Evolutionary conservation across 345 rosid genomes (phyloP).

Genomic region (Turritis glabra): DNA sequence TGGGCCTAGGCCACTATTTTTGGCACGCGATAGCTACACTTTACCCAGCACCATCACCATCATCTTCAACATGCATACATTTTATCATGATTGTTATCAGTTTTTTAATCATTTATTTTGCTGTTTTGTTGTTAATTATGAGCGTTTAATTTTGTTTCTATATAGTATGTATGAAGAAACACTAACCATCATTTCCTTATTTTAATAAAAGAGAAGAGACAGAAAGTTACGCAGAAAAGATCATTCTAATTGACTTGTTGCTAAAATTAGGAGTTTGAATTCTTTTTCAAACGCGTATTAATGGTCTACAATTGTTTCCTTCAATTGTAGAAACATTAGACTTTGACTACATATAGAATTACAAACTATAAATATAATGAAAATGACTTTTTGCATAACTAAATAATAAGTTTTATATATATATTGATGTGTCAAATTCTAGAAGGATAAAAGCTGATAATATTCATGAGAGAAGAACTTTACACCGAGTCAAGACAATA

Average conservation of each 20-base stretch:
- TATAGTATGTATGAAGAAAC: neutral
- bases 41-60: slow-evolving; percentile 45
- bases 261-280: neutral
- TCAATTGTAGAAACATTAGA: slow-evolving; percentile 12
- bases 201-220: neutral
- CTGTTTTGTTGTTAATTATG: slow-evolving; percentile 14
- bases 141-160: slow-evolving; percentile 1
- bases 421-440: neutral
- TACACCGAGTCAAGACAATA: neutral
- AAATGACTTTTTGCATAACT: neutral
- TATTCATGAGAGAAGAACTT: neutral
- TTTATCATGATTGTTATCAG: slow-evolving; percentile 23
- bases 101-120: slow-evolving; percentile 1
- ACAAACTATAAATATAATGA: slow-evolving; percentile 8
- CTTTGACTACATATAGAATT: neutral
- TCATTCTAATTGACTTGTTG: neutral
- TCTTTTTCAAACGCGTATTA: neutral
- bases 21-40: slow-evolving; percentile 42
- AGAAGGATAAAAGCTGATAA: slow-evolving; percentile 15
- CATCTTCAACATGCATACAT: slow-evolving; percentile 35
- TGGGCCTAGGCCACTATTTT: slow-evolving; percentile 45
- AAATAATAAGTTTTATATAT: neutral
- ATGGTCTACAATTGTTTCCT: slow-evolving; percentile 23
- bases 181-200: neutral
- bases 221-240: neutral